Percentiles rank a stretch among this genome's conserved stretches.
Evolutionary conservation across 2,329 filamentous ascomycete species (phyloP).

Genomic region (Penicillium hordei): DNA sequence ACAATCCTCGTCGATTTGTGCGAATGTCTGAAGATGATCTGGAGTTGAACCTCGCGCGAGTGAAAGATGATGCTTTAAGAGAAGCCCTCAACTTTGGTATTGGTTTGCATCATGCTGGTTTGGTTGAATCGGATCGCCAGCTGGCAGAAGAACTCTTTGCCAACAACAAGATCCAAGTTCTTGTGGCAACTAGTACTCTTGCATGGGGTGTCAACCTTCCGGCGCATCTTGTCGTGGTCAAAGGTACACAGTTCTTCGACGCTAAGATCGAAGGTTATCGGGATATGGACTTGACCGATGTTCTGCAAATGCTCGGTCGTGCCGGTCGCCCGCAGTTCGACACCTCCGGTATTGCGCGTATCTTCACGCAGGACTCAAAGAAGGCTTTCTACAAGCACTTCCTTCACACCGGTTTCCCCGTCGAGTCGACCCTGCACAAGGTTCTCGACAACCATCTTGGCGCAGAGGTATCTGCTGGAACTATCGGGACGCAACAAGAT

Average conservation of each 20-base stretch:
- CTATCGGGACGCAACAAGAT: slow-evolving; percentile 91
- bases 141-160: slow-evolving; percentile 92
- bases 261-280: slow-evolving; percentile 97
- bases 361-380: slow-evolving; percentile 96
- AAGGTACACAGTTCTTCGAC: slow-evolving; percentile 97
- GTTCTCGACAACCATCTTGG: slow-evolving; percentile 96
- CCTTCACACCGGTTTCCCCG: slow-evolving; percentile 93
- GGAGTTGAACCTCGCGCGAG: slow-evolving; percentile 78
- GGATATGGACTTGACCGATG: slow-evolving; percentile 98
- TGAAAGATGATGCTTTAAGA: slow-evolving; percentile 88
- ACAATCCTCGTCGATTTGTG: slow-evolving; percentile 90
- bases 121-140: slow-evolving; percentile 90
- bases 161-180: slow-evolving; percentile 96
- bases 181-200: slow-evolving; percentile 91
- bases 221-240: slow-evolving; percentile 94
- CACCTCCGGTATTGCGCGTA: slow-evolving; percentile 89
- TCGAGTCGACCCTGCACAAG: slow-evolving; percentile 93
- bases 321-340: slow-evolving; percentile 97
- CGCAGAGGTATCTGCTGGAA: slow-evolving; percentile 90
- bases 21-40: slow-evolving; percentile 94
- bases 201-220: slow-evolving; percentile 98
- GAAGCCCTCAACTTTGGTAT: slow-evolving; percentile 98
- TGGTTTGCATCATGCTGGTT: slow-evolving; percentile 91
- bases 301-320: slow-evolving; percentile 95
- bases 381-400: slow-evolving; percentile 99